Conservation (phyloP, 495 filamentous ascomycete genomes). For the Stereocaulon alpinum region DNA sequence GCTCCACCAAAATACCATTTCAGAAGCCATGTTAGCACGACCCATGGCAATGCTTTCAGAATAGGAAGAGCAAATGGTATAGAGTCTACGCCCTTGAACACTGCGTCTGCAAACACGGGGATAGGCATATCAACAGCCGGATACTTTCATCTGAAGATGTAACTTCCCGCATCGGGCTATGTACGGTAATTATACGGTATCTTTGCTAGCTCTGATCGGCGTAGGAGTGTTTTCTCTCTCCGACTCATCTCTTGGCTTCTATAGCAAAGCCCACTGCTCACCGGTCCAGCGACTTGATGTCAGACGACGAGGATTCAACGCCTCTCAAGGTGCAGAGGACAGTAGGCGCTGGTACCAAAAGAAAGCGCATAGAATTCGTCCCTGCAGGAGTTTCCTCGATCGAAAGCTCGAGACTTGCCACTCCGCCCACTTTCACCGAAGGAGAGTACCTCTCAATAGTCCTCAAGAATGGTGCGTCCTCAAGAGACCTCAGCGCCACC, state of each 20-base stretch:
- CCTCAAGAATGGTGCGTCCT: constrained; percentile 32
- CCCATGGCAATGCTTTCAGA: constrained; percentile 47
- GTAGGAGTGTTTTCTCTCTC: neutral
- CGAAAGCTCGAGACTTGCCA: constrained; percentile 23
- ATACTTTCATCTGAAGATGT: neutral
- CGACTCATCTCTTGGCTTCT: neutral
- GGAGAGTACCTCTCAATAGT: constrained; percentile 68
- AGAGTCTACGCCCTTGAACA: constrained; percentile 52
- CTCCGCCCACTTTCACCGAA: constrained; percentile 33
- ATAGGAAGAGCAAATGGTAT: constrained; percentile 55
- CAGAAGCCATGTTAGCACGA: constrained; percentile 50
- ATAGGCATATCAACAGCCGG: constrained; percentile 57
- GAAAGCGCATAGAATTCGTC: constrained; percentile 73
- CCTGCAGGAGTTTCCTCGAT: constrained; percentile 30
- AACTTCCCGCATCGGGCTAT: neutral
- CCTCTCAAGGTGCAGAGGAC: constrained; percentile 62
- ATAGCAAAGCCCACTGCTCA: no score
- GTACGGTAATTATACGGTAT: constrained; percentile 5
- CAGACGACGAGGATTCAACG: constrained; percentile 50
- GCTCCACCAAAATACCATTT: constrained; percentile 75
- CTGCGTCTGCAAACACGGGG: constrained; percentile 50
- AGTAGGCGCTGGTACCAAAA: constrained; percentile 71
- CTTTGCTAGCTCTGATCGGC: neutral
- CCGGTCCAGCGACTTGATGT: neutral
- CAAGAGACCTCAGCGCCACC: neutral